A percentile compares a stretch with the other conserved stretches of the same genome.
Conservation (phyloP, 805 yeast species). For the Naumovozyma baii region DNA sequence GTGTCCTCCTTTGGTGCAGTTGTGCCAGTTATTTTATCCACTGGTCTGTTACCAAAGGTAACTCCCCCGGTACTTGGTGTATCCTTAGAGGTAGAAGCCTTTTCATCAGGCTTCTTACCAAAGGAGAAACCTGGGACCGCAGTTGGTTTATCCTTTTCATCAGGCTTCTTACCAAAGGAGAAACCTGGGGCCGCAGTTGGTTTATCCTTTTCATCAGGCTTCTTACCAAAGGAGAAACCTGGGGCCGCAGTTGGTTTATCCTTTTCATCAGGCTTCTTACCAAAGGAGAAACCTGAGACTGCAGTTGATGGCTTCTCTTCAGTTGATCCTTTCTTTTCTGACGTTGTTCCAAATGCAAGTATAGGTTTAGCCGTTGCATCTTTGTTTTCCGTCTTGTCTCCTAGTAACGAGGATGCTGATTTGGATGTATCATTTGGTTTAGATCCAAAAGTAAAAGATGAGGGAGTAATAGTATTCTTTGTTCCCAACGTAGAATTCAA, state of each 20-base stretch:
- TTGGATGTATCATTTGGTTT: slow-evolving; percentile 2
- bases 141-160: too few species aligned
- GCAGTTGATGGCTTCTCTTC: slow-evolving; percentile 3
- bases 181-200: too few species aligned
- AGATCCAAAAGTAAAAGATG: too few species aligned
- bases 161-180: slow-evolving; percentile 22
- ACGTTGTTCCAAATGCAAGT: slow-evolving; percentile 9
- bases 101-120: slow-evolving; percentile 17
- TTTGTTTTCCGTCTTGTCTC: slow-evolving; percentile 3
- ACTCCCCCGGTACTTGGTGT: slow-evolving; percentile 9
- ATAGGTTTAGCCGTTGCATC: slow-evolving; percentile 10
- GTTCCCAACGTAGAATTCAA: too few species aligned
- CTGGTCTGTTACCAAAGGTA: slow-evolving; percentile 13
- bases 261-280: slow-evolving; percentile 12
- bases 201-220: slow-evolving; percentile 8
- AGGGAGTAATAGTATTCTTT: too few species aligned
- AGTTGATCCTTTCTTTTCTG: slow-evolving; percentile 5
- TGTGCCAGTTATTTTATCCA: slow-evolving; percentile 2
- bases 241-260: too few species aligned
- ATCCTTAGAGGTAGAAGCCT: slow-evolving; percentile 3
- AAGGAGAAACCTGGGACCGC: slow-evolving; percentile 24
- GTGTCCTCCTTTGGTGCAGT: slow-evolving; percentile 1
- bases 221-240: slow-evolving; percentile 24
- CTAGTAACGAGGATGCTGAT: slow-evolving; percentile 7
- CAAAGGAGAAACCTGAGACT: slow-evolving; percentile 24